Conservation (phyloP, 2,329 filamentous ascomycete genomes). For the Paracamarosporium sp. region DNA sequence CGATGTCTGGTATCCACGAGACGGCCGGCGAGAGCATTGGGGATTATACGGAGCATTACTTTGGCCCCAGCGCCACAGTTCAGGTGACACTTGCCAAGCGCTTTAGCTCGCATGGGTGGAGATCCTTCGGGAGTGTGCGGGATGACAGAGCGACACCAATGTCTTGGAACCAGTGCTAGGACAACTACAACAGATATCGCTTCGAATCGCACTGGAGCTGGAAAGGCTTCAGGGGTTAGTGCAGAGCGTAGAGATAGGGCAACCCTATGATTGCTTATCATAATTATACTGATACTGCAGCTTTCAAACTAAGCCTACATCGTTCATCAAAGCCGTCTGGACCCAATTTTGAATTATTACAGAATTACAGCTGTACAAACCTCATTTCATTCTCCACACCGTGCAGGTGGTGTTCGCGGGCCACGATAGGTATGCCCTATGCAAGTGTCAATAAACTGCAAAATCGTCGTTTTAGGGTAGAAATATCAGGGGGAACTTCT, state of each 20-base stretch:
- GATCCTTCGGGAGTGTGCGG: constrained; percentile 1
- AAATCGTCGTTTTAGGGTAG: not conserved
- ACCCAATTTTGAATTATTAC: not conserved
- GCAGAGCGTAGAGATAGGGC: not conserved
- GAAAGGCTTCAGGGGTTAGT: not conserved
- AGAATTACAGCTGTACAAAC: not conserved
- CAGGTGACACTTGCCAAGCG: not conserved
- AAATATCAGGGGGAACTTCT: not conserved
- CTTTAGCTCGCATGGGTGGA: not conserved
- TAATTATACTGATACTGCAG: not conserved
- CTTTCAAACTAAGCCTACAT: not conserved
- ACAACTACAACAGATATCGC: not conserved
- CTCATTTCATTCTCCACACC: constrained; percentile 9
- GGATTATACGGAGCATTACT: not conserved
- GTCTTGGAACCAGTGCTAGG: not conserved
- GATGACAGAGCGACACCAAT: not conserved
- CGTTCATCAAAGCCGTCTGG: not conserved
- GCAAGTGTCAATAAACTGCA: not conserved
- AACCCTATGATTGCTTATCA: not conserved
- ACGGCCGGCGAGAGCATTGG: not conserved
- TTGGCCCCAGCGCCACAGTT: not conserved
- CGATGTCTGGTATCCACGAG: not conserved
- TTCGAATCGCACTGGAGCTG: not conserved
- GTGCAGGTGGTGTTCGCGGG: constrained; percentile 11
- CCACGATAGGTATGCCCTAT: constrained; percentile 7